These are phyloP conservation scores for Penicillium pancosmium DNA, from an alignment of 495 filamentous ascomycete genomes.

Conservation along the genomic window DNA sequence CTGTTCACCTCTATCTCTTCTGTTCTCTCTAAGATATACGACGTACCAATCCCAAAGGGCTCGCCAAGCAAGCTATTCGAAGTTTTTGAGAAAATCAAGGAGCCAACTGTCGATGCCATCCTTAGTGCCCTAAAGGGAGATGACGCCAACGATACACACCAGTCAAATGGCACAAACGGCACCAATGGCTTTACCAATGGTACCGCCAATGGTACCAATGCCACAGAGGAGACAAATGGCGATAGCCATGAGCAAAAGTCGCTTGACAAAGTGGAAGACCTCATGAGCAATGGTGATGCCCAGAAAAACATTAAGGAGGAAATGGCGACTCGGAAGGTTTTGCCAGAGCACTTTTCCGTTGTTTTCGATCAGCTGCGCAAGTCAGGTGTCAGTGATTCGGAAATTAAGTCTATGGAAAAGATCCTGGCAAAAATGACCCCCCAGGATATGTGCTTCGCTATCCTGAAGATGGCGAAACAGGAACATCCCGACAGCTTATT, in stretches of 20 bases:
- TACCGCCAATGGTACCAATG: neutral
- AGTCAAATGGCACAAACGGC: neutral
- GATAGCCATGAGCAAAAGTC: conserved; percentile 16
- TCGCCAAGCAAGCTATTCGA: conserved; percentile 22
- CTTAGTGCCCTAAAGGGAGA: conserved; percentile 20
- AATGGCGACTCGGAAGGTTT: conserved; percentile 21
- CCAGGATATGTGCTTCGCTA: conserved; percentile 28
- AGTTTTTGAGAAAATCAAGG: conserved; percentile 19
- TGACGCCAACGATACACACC: neutral
- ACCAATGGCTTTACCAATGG: neutral
- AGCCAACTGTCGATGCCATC: conserved; percentile 25
- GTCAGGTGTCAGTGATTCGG: conserved; percentile 22
- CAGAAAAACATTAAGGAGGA: conserved; percentile 15
- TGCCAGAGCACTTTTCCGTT: conserved; percentile 15
- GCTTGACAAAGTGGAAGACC: conserved; percentile 23
- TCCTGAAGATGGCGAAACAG: conserved; percentile 33
- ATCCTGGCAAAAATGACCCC: conserved; percentile 26
- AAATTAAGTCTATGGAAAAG: conserved; percentile 27
- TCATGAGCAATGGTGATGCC: conserved; percentile 19
- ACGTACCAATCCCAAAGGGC: conserved; percentile 17
- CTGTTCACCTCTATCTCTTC: conserved; percentile 19
- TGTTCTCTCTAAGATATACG: conserved; percentile 21
- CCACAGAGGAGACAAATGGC: conserved; percentile 2
- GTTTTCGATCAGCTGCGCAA: conserved; percentile 23
- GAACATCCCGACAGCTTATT: conserved; percentile 79